Evolutionary conservation across 2,329 filamentous ascomycete species (phyloP).

Genomic region (Colletotrichum sp.): DNA sequence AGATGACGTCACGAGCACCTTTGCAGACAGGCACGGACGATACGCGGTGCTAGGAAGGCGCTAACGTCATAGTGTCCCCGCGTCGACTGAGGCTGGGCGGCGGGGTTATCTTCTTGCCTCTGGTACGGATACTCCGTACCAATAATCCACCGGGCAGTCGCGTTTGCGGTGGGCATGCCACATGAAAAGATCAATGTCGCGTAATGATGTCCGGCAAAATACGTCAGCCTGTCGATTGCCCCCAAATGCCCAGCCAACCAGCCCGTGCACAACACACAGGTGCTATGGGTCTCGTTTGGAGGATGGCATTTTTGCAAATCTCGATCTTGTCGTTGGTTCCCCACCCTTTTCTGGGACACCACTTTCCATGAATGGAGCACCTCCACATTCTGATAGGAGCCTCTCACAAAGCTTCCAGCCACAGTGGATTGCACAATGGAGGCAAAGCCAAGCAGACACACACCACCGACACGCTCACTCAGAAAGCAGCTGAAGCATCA

Average conservation of each 20-base stretch:
- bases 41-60: background rate
- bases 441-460: background rate
- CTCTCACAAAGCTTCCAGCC: conserved; percentile 3
- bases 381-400: conserved; percentile 9
- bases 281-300: background rate
- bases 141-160: background rate
- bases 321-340: conserved; percentile 1
- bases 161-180: conserved; percentile 11
- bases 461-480: background rate
- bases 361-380: background rate
- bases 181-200: conserved; percentile 9
- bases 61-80: conserved; percentile 16
- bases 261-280: background rate
- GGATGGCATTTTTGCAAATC: conserved; percentile 20
- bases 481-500: background rate
- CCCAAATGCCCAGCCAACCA: conserved; percentile 9
- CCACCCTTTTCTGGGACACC: background rate
- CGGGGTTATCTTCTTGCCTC: background rate
- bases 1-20: background rate
- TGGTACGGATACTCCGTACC: background rate
- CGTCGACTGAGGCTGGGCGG: background rate
- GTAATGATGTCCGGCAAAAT: conserved; percentile 4
- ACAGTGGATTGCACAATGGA: conserved; percentile 1
- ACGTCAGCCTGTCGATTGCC: conserved; percentile 18
- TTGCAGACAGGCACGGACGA: background rate